Conservation (phyloP, 306 rosid species). For the Dalbergia oliveri region DNA sequence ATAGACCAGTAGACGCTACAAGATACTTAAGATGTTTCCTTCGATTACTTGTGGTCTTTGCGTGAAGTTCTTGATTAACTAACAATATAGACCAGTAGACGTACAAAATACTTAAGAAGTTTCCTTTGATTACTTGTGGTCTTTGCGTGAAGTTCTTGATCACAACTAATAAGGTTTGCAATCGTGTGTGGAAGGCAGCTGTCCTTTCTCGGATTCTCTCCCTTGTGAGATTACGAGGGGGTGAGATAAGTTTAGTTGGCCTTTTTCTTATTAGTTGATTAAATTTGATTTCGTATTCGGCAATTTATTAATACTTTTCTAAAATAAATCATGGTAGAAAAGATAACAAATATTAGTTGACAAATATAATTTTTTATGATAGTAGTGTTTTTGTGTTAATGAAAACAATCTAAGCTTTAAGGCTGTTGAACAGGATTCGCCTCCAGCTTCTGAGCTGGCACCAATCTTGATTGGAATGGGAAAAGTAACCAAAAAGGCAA, state of each 20-base stretch:
- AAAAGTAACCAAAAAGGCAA: neutral
- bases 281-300: neutral
- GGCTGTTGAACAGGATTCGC: slow-evolving; percentile 35
- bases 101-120: slow-evolving; percentile 22
- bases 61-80: slow-evolving; percentile 33
- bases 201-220: neutral
- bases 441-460: slow-evolving; percentile 24
- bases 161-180: neutral
- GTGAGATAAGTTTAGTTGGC: neutral
- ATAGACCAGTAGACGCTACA: slow-evolving; percentile 37
- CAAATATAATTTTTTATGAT: too few species aligned
- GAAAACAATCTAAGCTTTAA: slow-evolving; percentile 23
- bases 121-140: slow-evolving; percentile 37
- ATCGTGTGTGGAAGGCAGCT: neutral
- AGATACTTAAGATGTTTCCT: slow-evolving; percentile 28
- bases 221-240: neutral
- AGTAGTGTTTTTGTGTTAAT: neutral
- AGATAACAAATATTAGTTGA: too few species aligned
- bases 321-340: neutral
- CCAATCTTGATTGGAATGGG: neutral
- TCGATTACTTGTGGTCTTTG: slow-evolving; percentile 33
- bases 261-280: neutral
- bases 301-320: neutral
- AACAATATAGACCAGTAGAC: slow-evolving; percentile 36
- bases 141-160: slow-evolving; percentile 38